These are phyloP conservation scores for Suhomyces emberorum DNA, from an alignment of 805 yeast species.

Conservation along the genomic window DNA sequence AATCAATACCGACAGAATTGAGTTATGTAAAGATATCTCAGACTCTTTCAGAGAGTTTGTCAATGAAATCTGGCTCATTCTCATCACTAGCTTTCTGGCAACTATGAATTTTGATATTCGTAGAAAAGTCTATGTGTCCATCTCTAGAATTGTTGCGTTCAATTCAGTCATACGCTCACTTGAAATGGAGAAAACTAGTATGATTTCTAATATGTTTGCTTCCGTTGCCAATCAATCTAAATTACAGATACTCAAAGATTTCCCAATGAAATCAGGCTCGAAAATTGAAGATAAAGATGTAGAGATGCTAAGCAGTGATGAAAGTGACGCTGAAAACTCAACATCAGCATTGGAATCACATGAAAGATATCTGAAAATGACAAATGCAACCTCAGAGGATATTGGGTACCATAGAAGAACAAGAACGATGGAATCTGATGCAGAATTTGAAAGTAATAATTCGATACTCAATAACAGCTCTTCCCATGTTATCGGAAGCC, in stretches of 20 bases:
- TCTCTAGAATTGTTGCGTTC: slow-evolving; percentile 50
- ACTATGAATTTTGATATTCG: slow-evolving; percentile 67
- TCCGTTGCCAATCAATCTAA: slow-evolving; percentile 59
- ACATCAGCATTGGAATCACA: no score
- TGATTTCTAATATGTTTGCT: slow-evolving; percentile 50
- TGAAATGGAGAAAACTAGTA: slow-evolving; percentile 29
- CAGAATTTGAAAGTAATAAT: slow-evolving; percentile 4
- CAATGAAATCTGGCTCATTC: slow-evolving; percentile 45
- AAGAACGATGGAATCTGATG: background rate
- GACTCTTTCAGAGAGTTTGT: slow-evolving; percentile 35
- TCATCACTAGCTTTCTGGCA: slow-evolving; percentile 66
- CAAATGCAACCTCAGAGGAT: background rate
- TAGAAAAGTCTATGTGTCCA: slow-evolving; percentile 49
- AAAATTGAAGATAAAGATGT: slow-evolving; percentile 8
- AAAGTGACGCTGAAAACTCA: slow-evolving; percentile 7
- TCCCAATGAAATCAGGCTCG: background rate
- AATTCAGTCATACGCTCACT: slow-evolving; percentile 25
- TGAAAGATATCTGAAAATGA: no score
- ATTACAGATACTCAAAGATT: slow-evolving; percentile 17
- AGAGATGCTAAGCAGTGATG: slow-evolving; percentile 10
- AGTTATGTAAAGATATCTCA: slow-evolving; percentile 23
- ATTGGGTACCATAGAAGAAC: slow-evolving; percentile 4
- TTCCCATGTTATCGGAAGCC: no score
- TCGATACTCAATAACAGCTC: no score
- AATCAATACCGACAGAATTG: slow-evolving; percentile 31